Conservation (phyloP, 2,329 filamentous ascomycete genomes). For the Metarhizium brunneum region DNA sequence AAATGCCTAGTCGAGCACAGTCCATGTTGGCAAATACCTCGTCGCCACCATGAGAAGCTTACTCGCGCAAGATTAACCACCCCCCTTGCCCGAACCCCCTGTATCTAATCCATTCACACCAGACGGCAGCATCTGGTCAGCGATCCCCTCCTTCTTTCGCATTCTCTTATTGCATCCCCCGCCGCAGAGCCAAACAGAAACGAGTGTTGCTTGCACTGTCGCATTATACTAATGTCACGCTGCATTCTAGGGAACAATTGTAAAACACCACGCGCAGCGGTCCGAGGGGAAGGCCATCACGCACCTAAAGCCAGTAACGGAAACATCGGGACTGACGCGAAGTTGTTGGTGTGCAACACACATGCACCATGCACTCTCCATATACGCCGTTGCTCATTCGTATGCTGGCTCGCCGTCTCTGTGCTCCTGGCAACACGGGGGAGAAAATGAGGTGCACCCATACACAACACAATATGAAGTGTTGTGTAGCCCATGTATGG, state of each 20-base stretch:
- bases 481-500: not conserved
- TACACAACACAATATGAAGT: not conserved
- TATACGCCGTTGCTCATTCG: not conserved
- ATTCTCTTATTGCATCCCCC: not conserved
- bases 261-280: not conserved
- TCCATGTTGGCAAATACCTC: not conserved
- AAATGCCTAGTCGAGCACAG: not conserved
- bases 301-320: not conserved
- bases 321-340: not conserved
- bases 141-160: not conserved
- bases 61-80: not conserved
- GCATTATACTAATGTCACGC: conserved; percentile 1
- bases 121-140: not conserved
- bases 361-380: not conserved
- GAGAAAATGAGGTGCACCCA: not conserved
- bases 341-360: not conserved
- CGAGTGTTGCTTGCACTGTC: not conserved
- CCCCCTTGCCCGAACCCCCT: not conserved
- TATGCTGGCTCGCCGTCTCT: not conserved
- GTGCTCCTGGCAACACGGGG: not conserved
- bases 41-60: not conserved
- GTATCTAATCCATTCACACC: not conserved
- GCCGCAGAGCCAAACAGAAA: not conserved
- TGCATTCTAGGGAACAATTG: not conserved
- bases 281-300: not conserved